Evolutionary conservation across 768 basidiomycete species (phyloP), one percentile per base, ranked within the genome.

Genomic region (Neoboletus magnificus): DNA sequence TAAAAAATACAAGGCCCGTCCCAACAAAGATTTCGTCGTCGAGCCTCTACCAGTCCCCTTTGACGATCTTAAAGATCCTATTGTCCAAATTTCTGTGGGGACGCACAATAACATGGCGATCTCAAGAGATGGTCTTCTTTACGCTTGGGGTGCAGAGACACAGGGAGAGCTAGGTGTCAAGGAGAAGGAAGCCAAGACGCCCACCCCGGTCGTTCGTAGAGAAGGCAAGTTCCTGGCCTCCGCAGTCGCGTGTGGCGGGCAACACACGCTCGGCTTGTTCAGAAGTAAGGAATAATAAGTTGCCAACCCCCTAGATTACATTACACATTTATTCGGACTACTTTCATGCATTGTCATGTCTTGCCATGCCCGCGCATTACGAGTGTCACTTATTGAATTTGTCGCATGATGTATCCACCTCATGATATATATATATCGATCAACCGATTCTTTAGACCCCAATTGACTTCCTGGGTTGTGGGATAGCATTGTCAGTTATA

Each of bases 101-200:
- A 77, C 78, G 30, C 87, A 88, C 68, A 87, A 86, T 66, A 89
- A 85, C 59, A 77, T 88, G 64, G 89, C 84, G 9, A 76, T 89
- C 45, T 87, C 87, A 6, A 65, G 73, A 56, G 82, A 74, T 41
- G 89, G 89, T 33, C 84, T 86, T 3, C 69, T 91, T 60, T 89
- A 86, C 63, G 75, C 82, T 32, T 91, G 89, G 89, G 89, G 89
- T 48, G 84, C 86, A 57, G 87, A 87, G n/a, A 77, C 82, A 5
- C 86, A 88, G 62, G 83, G 89, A 48, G 89, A 91, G 66, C 77
- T 91, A 20, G 89, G 88, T 13, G 78, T 82, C 36, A 79, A 79
- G 29, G 82, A 82, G 51, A 79, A 79, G 51, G 82, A 84, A 60
- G 82, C 85, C 22, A 74, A 73, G 61, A 87, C 83, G 9, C 89